phyloP scores from a whole-genome alignment of 805 yeast genomes.

The Brettanomyces nanus region DNA sequence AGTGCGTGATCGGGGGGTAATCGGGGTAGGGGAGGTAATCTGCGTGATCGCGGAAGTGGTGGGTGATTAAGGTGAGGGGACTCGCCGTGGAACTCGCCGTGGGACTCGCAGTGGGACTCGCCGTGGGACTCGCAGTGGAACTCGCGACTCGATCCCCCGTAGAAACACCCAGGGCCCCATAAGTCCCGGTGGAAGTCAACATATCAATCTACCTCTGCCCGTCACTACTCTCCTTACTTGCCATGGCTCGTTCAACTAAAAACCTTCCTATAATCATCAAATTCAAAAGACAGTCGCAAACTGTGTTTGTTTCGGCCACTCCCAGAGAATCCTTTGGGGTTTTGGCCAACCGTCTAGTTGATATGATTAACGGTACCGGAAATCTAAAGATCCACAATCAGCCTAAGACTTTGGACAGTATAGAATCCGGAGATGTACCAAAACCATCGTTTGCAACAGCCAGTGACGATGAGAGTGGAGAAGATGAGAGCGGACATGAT shows the following conservation, averaged over 20 bases:
- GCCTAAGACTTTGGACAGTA: slow-evolving; percentile 25
- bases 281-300: slow-evolving; percentile 28
- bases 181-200: too few species aligned
- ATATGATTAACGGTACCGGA: slow-evolving; percentile 38
- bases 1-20: too few species aligned
- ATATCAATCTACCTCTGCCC: too few species aligned
- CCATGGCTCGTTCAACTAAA: slow-evolving; percentile 12
- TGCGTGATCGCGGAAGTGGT: too few species aligned
- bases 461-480: slow-evolving; percentile 27
- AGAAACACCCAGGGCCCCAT: too few species aligned
- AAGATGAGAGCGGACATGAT: slow-evolving; percentile 16
- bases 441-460: slow-evolving; percentile 28
- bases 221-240: too few species aligned
- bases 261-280: slow-evolving; percentile 19
- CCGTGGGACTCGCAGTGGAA: too few species aligned
- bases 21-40: too few species aligned
- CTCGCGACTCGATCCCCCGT: too few species aligned
- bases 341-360: slow-evolving; percentile 25
- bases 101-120: too few species aligned
- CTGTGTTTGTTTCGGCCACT: slow-evolving; percentile 24
- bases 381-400: slow-evolving; percentile 30
- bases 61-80: too few species aligned
- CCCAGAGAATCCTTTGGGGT: slow-evolving; percentile 17
- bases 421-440: slow-evolving; percentile 30
- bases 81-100: too few species aligned